Evolutionary conservation across 2,329 filamentous ascomycete genomes (phyloP).

Genomic region (Nigrospora oryzae): DNA sequence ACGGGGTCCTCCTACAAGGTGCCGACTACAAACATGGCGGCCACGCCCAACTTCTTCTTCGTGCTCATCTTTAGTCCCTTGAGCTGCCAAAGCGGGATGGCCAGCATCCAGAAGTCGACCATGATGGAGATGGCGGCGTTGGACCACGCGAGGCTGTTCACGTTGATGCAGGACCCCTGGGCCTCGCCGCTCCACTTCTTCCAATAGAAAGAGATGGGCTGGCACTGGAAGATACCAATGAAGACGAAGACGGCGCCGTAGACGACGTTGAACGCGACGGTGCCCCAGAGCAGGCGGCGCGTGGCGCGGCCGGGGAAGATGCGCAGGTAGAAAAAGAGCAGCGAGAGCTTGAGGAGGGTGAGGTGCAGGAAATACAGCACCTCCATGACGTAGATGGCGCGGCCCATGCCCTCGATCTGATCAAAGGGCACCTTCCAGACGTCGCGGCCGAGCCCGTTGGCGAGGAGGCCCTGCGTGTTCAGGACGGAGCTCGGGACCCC

Average conservation of each 20-base stretch:
- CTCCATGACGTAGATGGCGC: background rate
- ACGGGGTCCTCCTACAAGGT: conserved; percentile 6
- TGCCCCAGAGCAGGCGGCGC: conserved; percentile 6
- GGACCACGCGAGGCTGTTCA: conserved; percentile 11
- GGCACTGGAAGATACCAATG: conserved; percentile 11
- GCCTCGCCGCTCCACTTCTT: conserved; percentile 10
- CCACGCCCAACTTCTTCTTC: conserved; percentile 10
- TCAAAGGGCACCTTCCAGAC: background rate
- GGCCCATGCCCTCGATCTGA: background rate
- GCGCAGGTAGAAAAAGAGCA: conserved; percentile 15
- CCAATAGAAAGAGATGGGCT: conserved; percentile 10
- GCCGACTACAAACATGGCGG: conserved; percentile 12
- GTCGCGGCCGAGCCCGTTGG: background rate
- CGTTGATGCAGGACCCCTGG: conserved; percentile 8
- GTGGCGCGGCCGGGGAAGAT: conserved; percentile 10
- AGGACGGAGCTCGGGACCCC: background rate
- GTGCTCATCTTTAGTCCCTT: conserved; percentile 7
- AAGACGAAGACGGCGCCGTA: conserved; percentile 9
- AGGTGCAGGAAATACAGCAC: background rate
- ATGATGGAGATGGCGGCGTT: conserved; percentile 9
- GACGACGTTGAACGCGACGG: conserved; percentile 9
- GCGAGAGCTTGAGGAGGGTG: conserved; percentile 13
- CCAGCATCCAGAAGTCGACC: conserved; percentile 9
- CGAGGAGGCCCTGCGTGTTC: background rate
- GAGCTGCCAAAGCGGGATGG: conserved; percentile 11